These are phyloP conservation scores for Adansonia digitata DNA, from an alignment of 345 rosid species.

Conservation along the genomic window DNA sequence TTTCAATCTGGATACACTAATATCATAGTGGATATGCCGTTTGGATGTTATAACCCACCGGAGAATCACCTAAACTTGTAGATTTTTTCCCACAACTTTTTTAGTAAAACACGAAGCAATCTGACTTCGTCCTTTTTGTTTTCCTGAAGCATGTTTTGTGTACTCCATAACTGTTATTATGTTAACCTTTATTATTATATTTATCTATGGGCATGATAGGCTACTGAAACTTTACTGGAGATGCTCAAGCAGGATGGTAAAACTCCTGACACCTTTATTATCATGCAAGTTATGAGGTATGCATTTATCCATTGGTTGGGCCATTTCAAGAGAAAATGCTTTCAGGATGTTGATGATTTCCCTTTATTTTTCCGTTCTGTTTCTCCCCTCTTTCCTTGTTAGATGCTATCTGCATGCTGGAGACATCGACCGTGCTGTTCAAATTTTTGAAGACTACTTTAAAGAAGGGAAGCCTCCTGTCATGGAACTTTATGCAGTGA, in stretches of 20 bases:
- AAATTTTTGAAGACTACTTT: slow-evolving; percentile 55
- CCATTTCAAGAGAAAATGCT: not conserved
- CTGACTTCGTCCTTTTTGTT: not conserved
- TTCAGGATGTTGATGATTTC: not conserved
- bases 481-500: slow-evolving; percentile 66
- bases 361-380: not conserved
- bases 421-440: slow-evolving; percentile 64
- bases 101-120: not conserved
- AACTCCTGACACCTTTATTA: slow-evolving; percentile 56
- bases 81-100: not conserved
- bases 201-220: slow-evolving; percentile 37
- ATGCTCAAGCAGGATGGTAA: slow-evolving; percentile 74
- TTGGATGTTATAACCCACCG: not conserved
- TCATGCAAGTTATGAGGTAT: slow-evolving; percentile 68
- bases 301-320: not conserved
- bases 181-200: not conserved
- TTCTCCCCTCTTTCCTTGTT: slow-evolving; percentile 4
- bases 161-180: not conserved
- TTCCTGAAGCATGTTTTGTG: slow-evolving; percentile 4
- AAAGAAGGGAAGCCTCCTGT: slow-evolving; percentile 41
- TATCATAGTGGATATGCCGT: not conserved
- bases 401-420: slow-evolving; percentile 82
- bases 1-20: not conserved
- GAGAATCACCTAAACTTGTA: not conserved
- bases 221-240: slow-evolving; percentile 61